A percentile compares a stretch with the other conserved stretches of the same genome.
phyloP scores from a whole-genome alignment of 2,329 filamentous ascomycete species.

The Clonostachys chloroleuca region DNA sequence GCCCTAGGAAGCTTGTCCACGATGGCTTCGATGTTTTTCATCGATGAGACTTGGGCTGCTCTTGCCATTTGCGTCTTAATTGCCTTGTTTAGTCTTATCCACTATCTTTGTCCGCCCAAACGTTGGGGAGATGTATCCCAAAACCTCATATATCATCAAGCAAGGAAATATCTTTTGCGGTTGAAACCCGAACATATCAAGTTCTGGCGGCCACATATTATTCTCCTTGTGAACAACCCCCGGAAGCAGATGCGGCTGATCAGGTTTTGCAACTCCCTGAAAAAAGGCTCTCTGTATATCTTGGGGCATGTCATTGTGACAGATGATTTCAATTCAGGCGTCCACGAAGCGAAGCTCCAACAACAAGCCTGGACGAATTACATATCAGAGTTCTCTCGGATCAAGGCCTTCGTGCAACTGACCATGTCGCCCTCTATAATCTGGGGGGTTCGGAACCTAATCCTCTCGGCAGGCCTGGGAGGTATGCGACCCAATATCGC shows the following conservation, averaged over 20 bases:
- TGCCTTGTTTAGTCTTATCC: constrained; percentile 77
- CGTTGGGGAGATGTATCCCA: constrained; percentile 89
- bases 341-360: constrained; percentile 76
- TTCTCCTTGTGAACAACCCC: constrained; percentile 78
- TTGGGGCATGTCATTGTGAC: constrained; percentile 86
- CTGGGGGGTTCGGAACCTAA: constrained; percentile 81
- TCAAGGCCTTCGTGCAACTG: constrained; percentile 87
- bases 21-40: constrained; percentile 83
- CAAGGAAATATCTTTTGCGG: constrained; percentile 81
- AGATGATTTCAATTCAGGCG: constrained; percentile 72
- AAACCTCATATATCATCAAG: constrained; percentile 80
- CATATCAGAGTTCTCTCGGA: constrained; percentile 74
- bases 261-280: constrained; percentile 86
- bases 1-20: constrained; percentile 71
- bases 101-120: constrained; percentile 81
- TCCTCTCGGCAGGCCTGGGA: constrained; percentile 75
- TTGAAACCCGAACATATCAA: constrained; percentile 86
- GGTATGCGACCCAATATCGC: constrained; percentile 90
- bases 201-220: constrained; percentile 86
- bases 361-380: constrained; percentile 82
- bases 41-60: constrained; percentile 76
- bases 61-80: constrained; percentile 70
- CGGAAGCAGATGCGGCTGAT: constrained; percentile 79
- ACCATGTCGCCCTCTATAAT: constrained; percentile 77
- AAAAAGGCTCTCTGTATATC: constrained; percentile 82